Evolutionary conservation across 2,329 filamentous ascomycete species (phyloP).

Genomic region (Colletotrichum falcatum): DNA sequence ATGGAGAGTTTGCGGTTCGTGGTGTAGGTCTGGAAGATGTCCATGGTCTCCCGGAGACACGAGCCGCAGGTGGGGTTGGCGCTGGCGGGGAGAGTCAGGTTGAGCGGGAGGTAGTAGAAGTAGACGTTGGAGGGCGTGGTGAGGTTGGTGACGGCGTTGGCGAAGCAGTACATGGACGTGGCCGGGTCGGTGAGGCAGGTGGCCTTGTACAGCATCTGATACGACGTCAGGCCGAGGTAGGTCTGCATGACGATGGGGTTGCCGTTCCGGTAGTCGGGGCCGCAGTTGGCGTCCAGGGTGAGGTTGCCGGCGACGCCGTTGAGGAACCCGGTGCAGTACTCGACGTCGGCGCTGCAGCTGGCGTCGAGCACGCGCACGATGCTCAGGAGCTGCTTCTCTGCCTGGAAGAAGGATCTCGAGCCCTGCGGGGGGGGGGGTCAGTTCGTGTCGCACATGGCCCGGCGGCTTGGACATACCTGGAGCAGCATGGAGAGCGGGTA

Average conservation of each 20-base stretch:
- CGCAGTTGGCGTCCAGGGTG: constrained; percentile 73
- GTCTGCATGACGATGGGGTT: constrained; percentile 81
- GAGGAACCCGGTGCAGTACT: constrained; percentile 75
- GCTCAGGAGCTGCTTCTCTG: constrained; percentile 75
- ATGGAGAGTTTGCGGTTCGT: constrained; percentile 75
- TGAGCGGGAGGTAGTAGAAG: constrained; percentile 88
- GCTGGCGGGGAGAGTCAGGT: constrained; percentile 74
- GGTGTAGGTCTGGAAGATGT: constrained; percentile 78
- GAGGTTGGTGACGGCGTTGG: constrained; percentile 83
- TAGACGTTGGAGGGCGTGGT: constrained; percentile 79
- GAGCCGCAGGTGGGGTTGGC: constrained; percentile 79
- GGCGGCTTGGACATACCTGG: constrained; percentile 64
- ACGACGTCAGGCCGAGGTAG: constrained; percentile 80
- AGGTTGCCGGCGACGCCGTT: constrained; percentile 73
- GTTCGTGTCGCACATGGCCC: constrained; percentile 25
- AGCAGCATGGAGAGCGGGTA: constrained; percentile 88
- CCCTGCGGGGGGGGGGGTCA: constrained; percentile 64
- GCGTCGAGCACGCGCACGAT: constrained; percentile 84
- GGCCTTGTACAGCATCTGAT: constrained; percentile 81
- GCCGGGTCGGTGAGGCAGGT: constrained; percentile 79
- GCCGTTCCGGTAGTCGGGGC: constrained; percentile 72
- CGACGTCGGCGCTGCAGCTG: constrained; percentile 77
- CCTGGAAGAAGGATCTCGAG: constrained; percentile 86
- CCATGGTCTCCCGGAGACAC: constrained; percentile 86
- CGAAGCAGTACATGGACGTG: constrained; percentile 81